Evolutionary conservation across 768 basidiomycete species (phyloP).

Genomic region (Candolleomyces eurysporus): DNA sequence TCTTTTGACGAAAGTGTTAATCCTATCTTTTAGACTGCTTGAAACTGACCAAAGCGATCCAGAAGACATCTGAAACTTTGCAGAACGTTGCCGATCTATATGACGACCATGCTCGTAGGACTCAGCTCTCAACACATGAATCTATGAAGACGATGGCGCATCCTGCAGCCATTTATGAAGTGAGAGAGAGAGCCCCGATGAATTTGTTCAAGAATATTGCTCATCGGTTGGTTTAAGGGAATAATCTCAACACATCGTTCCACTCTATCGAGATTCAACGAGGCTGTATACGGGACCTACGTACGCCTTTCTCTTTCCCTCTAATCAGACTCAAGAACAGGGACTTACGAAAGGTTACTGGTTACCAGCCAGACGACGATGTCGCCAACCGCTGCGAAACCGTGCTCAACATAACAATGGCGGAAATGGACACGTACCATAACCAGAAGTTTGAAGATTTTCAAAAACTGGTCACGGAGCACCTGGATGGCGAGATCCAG

Average conservation of each 20-base stretch:
- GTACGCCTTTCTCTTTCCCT: conserved; percentile 5
- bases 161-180: conserved; percentile 70
- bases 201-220: background rate
- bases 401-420: conserved; percentile 84
- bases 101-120: conserved; percentile 74
- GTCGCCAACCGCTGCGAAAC: conserved; percentile 79
- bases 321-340: background rate
- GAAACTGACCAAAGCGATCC: conserved; percentile 74
- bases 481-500: conserved; percentile 76
- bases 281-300: conserved; percentile 33
- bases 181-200: conserved; percentile 22
- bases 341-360: background rate
- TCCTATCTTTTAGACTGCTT: conserved; percentile 55
- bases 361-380: conserved; percentile 56
- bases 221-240: conserved; percentile 38
- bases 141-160: conserved; percentile 73
- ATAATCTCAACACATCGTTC: conserved; percentile 74
- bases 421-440: conserved; percentile 83
- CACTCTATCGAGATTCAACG: conserved; percentile 63
- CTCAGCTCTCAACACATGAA: conserved; percentile 74
- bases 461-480: conserved; percentile 51
- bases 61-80: conserved; percentile 69
- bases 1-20: background rate
- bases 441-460: conserved; percentile 74
- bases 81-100: conserved; percentile 77